Evolutionary conservation across 441 rosid species (phyloP), one percentile per base, ranked within the genome.

Genomic region (Viola pubescens): DNA sequence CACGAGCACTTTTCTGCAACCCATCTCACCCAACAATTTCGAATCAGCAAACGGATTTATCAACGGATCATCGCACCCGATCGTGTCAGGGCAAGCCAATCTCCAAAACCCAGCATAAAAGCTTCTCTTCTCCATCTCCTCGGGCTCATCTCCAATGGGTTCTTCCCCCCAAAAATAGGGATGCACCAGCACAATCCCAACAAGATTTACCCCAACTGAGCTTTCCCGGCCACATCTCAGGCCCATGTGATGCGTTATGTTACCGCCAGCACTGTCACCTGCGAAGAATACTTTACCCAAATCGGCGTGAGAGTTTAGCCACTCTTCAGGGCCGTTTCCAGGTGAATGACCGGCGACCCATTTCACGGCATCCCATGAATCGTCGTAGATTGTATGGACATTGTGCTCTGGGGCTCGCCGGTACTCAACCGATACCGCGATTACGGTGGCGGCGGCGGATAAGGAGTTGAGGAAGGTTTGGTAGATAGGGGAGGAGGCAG

Each of bases 221-320:
- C 50, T 50, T 3, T 58, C 66, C 4, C 12, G 9, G 0, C 81
- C 84, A 0, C 54, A 60, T 50, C 47, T 67, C 43, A 70, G 46
- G 0, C 58, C 75, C 58, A 76, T 55, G 14, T 69, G 45, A 11
- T 73, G 81, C 2, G 78, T 71, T 12, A 83, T 77, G 43, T 75
- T 78, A 9, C 63, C 83, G 11, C 87, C 85, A 7, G 75, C 77
- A 49, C 75, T 70, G 19, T 73, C 78, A 5, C 81, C 81, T 0
- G 57, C 68, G 5, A 74, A 10, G 6, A 65, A 71, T 3, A 74
- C 68, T 42, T 13, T 47, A 6, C 60, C 5, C 16, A 64, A 59
- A 50, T 73, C 67, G 9, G 64, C 70, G 45, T 64, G 34, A 10
- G 39, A 2, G 51, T 58, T 65, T 19, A 68, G 49, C 73, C 73